A percentile compares a stretch with the other conserved stretches of the same genome.
Evolutionary conservation across 2,329 filamentous ascomycete species (phyloP).

Genomic region (Alternaria sp.): DNA sequence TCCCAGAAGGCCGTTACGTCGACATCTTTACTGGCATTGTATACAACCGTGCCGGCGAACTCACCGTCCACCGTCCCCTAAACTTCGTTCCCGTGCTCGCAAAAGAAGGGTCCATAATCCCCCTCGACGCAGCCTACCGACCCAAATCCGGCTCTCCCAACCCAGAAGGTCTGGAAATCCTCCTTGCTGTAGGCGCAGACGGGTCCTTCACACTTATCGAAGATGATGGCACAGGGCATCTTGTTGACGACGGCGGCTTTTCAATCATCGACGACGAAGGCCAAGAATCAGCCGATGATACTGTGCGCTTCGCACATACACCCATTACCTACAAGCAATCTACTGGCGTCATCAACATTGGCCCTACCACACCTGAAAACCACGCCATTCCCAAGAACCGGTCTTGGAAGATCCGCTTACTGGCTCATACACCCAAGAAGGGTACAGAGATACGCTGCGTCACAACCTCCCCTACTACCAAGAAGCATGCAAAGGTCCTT

Average conservation of each 20-base stretch:
- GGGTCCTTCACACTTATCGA: slow-evolving; percentile 61
- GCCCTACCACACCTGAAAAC: slow-evolving; percentile 39
- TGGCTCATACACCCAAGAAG: slow-evolving; percentile 35
- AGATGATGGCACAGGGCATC: slow-evolving; percentile 51
- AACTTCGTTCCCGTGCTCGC: slow-evolving; percentile 63
- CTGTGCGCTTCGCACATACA: slow-evolving; percentile 44
- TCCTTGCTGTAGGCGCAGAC: slow-evolving; percentile 57
- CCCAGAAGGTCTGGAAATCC: slow-evolving; percentile 59
- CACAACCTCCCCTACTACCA: slow-evolving; percentile 30
- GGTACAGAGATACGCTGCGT: slow-evolving; percentile 35
- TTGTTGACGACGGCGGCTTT: slow-evolving; percentile 49
- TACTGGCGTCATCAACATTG: slow-evolving; percentile 47
- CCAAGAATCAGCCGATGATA: slow-evolving; percentile 27
- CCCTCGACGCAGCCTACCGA: slow-evolving; percentile 57
- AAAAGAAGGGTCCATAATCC: slow-evolving; percentile 65
- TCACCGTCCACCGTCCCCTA: slow-evolving; percentile 62
- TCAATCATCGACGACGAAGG: slow-evolving; percentile 54
- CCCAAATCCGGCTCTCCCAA: slow-evolving; percentile 60
- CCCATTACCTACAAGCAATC: slow-evolving; percentile 51
- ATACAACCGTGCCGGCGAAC: slow-evolving; percentile 64
- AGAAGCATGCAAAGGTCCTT: slow-evolving; percentile 36
- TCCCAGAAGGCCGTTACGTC: slow-evolving; percentile 63
- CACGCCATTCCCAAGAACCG: slow-evolving; percentile 39
- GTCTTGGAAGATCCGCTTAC: slow-evolving; percentile 44
- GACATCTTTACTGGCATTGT: slow-evolving; percentile 67